Evolutionary conservation across 176 grass and related monocot genomes (phyloP).

Genomic region (Thalia dealbata): DNA sequence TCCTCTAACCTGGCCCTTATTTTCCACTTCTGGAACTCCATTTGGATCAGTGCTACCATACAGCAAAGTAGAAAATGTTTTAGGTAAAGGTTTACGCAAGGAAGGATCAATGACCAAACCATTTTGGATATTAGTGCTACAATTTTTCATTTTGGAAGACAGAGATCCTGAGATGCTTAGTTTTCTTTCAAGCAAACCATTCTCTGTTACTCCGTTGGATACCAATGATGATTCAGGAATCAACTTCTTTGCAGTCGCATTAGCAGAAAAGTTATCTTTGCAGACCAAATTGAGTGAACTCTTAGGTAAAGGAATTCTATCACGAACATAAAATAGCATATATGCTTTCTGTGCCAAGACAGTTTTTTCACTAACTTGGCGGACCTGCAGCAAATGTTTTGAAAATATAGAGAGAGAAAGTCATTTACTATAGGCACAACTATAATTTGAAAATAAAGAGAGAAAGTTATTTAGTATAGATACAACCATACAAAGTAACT

Average conservation of each 20-base stretch:
- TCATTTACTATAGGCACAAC: background rate
- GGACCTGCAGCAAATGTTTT: constrained; percentile 37
- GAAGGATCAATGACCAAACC: constrained; percentile 10
- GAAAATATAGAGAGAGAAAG: constrained; percentile 16
- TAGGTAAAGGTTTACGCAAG: background rate
- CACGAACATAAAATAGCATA: constrained; percentile 95
- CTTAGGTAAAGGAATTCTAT: constrained; percentile 36
- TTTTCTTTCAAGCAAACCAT: constrained; percentile 17
- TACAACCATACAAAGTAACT: background rate
- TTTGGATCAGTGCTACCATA: background rate
- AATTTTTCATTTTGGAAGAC: constrained; percentile 11
- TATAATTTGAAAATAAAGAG: constrained; percentile 19
- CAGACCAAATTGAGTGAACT: constrained; percentile 8
- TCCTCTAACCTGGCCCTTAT: constrained; percentile 25
- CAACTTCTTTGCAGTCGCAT: constrained; percentile 31
- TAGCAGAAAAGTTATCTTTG: constrained; percentile 34
- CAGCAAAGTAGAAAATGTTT: background rate
- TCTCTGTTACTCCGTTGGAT: constrained; percentile 4
- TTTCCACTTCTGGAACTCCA: constrained; percentile 18
- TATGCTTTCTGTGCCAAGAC: constrained; percentile 86
- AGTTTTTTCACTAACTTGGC: constrained; percentile 77
- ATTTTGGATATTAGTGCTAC: constrained; percentile 8
- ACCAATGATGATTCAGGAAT: constrained; percentile 23
- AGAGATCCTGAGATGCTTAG: background rate
- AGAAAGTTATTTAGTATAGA: background rate